Percentiles rank a stretch among this genome's conserved stretches.
These are phyloP conservation scores for Boletus eberwhitei DNA, from an alignment of 768 basidiomycete genomes.

Conservation along the genomic window DNA sequence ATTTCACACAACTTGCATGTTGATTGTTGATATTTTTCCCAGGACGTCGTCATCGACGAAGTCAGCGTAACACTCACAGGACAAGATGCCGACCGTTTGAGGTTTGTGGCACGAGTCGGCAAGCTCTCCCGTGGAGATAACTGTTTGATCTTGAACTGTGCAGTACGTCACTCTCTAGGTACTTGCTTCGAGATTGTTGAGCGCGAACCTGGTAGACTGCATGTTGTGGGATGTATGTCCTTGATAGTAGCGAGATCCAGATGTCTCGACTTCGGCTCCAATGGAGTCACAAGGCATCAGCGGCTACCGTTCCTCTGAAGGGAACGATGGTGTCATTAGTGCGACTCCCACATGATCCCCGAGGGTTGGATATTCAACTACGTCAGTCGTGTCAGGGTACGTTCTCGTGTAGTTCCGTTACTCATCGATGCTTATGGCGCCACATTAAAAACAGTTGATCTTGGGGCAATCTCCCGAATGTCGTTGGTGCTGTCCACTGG, in stretches of 20 bases:
- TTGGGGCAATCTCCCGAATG: conserved; percentile 55
- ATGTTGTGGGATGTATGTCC: conserved; percentile 61
- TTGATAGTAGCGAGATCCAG: conserved; percentile 66
- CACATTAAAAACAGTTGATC: conserved; percentile 48
- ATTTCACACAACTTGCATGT: not conserved
- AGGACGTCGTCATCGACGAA: conserved; percentile 64
- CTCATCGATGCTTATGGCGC: not conserved
- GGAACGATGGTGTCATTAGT: conserved; percentile 44
- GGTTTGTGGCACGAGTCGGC: conserved; percentile 44
- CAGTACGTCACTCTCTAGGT: conserved; percentile 46
- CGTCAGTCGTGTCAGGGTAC: conserved; percentile 47
- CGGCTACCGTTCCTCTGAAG: conserved; percentile 16
- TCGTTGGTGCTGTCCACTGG: conserved; percentile 62
- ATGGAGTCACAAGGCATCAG: conserved; percentile 48
- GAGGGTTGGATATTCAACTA: conserved; percentile 61
- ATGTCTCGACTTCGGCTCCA: conserved; percentile 64
- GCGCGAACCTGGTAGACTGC: conserved; percentile 44
- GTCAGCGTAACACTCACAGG: conserved; percentile 60
- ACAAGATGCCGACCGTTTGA: conserved; percentile 58
- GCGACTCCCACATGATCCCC: conserved; percentile 58
- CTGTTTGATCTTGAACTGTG: conserved; percentile 57
- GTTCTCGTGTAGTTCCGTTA: conserved; percentile 15
- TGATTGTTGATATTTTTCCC: conserved; percentile 7
- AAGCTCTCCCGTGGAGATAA: conserved; percentile 59
- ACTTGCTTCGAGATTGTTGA: not conserved